A percentile compares a stretch with the other conserved stretches of the same genome.
Conservation (phyloP, 352 stramenopile genomes). For the Phytophthora constricta region DNA sequence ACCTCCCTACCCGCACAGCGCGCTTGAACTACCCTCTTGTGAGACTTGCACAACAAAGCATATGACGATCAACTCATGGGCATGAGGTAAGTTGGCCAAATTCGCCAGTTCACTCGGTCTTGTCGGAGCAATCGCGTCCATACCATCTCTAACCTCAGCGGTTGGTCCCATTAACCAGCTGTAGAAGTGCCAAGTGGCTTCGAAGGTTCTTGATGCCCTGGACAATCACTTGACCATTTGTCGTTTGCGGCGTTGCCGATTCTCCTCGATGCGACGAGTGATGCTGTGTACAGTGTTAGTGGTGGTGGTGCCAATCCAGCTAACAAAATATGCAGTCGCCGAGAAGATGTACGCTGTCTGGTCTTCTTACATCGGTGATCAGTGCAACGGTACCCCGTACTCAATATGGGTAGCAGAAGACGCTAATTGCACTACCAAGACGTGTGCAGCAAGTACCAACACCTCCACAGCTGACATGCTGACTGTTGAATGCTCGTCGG, state of each 20-base stretch:
- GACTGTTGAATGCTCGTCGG: slow-evolving; percentile 26
- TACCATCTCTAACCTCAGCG: slow-evolving; percentile 7
- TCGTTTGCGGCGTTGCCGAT: slow-evolving; percentile 4
- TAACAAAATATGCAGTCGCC: not conserved
- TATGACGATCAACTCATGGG: too few species aligned
- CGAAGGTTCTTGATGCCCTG: not conserved
- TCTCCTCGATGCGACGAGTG: slow-evolving; percentile 1
- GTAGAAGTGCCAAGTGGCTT: too few species aligned
- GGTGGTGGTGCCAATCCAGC: not conserved
- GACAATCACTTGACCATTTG: not conserved
- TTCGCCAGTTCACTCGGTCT: not conserved
- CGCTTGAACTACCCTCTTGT: too few species aligned
- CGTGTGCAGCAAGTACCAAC: slow-evolving; percentile 11
- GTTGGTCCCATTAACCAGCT: not conserved
- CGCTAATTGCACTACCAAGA: slow-evolving; percentile 11
- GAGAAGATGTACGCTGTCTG: slow-evolving; percentile 22
- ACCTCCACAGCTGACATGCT: slow-evolving; percentile 30
- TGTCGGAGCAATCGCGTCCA: slow-evolving; percentile 1
- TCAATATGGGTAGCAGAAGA: slow-evolving; percentile 3
- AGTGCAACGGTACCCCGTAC: slow-evolving; percentile 24
- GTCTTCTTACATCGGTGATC: slow-evolving; percentile 22
- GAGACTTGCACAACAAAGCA: too few species aligned
- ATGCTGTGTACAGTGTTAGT: not conserved
- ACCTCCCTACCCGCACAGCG: too few species aligned
- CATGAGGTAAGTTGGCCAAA: not conserved